phyloP scores from a whole-genome alignment of 2,329 filamentous ascomycete genomes.

The Arthroderma uncinatum region DNA sequence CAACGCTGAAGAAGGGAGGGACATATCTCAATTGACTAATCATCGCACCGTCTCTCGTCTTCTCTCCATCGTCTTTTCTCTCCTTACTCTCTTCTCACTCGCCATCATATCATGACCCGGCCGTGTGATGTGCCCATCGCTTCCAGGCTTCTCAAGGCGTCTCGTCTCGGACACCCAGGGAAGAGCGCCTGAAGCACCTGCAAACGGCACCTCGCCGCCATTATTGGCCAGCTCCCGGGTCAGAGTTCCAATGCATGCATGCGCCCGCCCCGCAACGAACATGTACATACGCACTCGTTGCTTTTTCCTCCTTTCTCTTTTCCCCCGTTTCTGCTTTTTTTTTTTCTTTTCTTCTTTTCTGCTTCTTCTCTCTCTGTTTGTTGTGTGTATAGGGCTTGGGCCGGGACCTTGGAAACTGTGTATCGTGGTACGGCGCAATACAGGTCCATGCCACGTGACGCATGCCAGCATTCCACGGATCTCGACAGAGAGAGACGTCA shows the following conservation, averaged over 20 bases:
- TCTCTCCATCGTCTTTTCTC: neutral
- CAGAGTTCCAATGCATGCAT: constrained; percentile 2
- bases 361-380: neutral
- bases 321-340: too few species aligned
- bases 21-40: neutral
- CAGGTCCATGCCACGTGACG: too few species aligned
- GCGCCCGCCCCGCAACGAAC: constrained; percentile 3
- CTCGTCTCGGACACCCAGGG: neutral
- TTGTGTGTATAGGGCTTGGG: neutral
- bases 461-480: too few species aligned
- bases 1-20: too few species aligned
- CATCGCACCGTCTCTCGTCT: neutral
- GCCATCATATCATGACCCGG: neutral
- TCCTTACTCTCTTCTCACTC: too few species aligned
- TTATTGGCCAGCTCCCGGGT: neutral
- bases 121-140: neutral
- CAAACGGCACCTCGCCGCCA: neutral
- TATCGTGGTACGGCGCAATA: too few species aligned
- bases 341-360: too few species aligned
- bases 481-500: too few species aligned
- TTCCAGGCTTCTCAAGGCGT: too few species aligned
- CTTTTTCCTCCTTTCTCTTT: too few species aligned
- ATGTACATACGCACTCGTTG: neutral
- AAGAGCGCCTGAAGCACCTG: too few species aligned
- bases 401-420: too few species aligned